Percentiles rank a stretch among this genome's conserved stretches.
Conservation (phyloP, 768 basidiomycete genomes). For the Hypsizygus marmoreus region DNA sequence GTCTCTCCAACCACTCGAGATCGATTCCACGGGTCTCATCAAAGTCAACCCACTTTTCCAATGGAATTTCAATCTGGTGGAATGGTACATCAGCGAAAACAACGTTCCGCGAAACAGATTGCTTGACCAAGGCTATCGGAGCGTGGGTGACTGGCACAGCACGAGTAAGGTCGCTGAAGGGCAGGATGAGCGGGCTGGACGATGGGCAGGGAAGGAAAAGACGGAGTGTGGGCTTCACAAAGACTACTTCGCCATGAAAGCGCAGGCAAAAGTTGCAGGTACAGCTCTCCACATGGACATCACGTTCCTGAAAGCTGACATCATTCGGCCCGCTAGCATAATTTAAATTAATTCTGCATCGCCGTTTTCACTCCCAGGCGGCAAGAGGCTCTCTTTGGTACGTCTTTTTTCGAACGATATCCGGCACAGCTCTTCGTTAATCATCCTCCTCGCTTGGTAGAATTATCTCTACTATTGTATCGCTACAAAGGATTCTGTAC, state of each 20-base stretch:
- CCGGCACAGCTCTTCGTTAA: background rate
- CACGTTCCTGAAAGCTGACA: too few relatives aligned
- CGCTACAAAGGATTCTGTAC: conserved; percentile 4
- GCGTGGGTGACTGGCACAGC: conserved; percentile 98
- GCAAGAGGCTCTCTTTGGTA: background rate
- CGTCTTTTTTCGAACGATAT: conserved; percentile 2
- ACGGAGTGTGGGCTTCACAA: conserved; percentile 96
- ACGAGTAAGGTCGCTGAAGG: conserved; percentile 70
- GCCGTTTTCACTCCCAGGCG: background rate
- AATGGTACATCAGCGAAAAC: conserved; percentile 81
- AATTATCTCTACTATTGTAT: conserved; percentile 13
- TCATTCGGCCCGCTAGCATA: too few relatives aligned
- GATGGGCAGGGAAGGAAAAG: conserved; percentile 91
- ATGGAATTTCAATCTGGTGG: conserved; percentile 85
- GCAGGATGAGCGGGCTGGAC: conserved; percentile 85
- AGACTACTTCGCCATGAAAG: conserved; percentile 82
- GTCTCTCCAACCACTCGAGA: conserved; percentile 80
- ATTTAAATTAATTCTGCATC: background rate
- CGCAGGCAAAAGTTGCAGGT: conserved; percentile 42
- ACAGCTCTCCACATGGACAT: too few relatives aligned
- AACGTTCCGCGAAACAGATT: conserved; percentile 87
- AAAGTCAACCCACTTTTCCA: conserved; percentile 93
- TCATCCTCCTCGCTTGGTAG: background rate
- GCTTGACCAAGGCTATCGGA: conserved; percentile 89
- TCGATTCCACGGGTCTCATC: conserved; percentile 85